These are phyloP conservation scores for Primulina huaijiensis DNA, from an alignment of 257 asterid species.

Conservation along the genomic window DNA sequence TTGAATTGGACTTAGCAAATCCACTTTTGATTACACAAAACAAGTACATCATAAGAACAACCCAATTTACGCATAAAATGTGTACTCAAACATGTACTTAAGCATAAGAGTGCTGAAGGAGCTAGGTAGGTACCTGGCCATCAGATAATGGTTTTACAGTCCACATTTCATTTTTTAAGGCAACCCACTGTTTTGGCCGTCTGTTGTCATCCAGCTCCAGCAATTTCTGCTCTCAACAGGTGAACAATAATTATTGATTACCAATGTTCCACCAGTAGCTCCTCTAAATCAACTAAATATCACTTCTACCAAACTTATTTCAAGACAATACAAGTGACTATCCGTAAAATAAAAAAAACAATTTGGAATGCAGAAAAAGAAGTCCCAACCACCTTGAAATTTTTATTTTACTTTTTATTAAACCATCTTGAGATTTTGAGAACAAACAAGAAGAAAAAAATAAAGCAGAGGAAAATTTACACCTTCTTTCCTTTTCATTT, in stretches of 20 bases:
- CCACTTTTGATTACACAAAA: conserved; percentile 9
- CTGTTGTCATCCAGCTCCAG: conserved; percentile 69
- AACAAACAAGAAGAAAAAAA: conserved; percentile 1
- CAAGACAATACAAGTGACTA: conserved; percentile 17
- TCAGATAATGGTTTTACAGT: conserved; percentile 77
- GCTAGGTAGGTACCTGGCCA: conserved; percentile 69
- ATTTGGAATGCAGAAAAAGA: conserved; percentile 9
- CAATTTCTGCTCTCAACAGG: conserved; percentile 69
- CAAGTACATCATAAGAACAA: conserved; percentile 1
- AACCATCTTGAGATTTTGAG: neutral
- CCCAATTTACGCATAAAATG: neutral
- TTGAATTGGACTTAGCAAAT: conserved; percentile 12
- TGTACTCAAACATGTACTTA: conserved; percentile 19
- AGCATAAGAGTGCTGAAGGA: conserved; percentile 12
- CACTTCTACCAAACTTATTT: conserved; percentile 6
- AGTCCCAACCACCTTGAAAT: conserved; percentile 2
- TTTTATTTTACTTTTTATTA: neutral
- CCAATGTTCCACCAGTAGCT: neutral
- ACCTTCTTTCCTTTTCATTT: conserved; percentile 14
- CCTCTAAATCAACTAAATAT: conserved; percentile 18
- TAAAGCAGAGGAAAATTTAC: neutral
- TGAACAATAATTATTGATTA: conserved; percentile 24
- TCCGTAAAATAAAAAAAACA: neutral
- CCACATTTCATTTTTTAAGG: conserved; percentile 92
- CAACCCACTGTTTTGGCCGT: conserved; percentile 72